Evolutionary conservation across 495 filamentous ascomycete species (phyloP).

Genomic region (Aspergillus conjunctus): DNA sequence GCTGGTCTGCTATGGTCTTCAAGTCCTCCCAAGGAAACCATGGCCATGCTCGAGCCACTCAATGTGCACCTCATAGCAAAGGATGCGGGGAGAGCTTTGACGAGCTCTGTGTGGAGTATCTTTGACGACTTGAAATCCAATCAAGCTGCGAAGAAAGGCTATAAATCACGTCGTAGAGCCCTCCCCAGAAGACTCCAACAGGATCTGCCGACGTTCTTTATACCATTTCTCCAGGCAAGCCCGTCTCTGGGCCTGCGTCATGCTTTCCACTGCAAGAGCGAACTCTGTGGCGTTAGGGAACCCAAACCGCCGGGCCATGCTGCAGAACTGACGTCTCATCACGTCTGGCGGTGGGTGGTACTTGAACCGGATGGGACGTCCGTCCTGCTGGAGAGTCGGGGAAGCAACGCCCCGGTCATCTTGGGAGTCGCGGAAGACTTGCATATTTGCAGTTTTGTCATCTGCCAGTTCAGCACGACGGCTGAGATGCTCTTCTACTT

Average conservation of each 20-base stretch:
- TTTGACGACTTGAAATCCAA: no score
- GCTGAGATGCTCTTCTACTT: conserved; percentile 78
- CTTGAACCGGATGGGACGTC: conserved; percentile 53
- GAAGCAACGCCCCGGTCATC: conserved; percentile 13
- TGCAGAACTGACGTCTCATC: conserved; percentile 82
- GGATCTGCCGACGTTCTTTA: conserved; percentile 38
- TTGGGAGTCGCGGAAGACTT: conserved; percentile 52
- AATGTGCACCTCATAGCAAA: no score
- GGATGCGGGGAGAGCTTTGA: no score
- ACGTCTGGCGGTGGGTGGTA: conserved; percentile 80
- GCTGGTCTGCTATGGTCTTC: no score
- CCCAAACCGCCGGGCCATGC: conserved; percentile 80
- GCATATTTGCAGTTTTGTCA: conserved; percentile 50
- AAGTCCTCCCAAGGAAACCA: no score
- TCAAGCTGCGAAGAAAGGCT: no score
- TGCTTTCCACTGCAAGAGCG: conserved; percentile 88
- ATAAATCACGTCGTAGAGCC: no score
- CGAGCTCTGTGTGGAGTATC: no score
- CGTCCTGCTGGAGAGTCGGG: conserved; percentile 24
- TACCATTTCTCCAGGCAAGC: conserved; percentile 86
- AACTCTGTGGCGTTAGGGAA: conserved; percentile 80
- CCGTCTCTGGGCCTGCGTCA: conserved; percentile 84
- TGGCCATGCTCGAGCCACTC: no score
- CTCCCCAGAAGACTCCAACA: conserved; percentile 1
- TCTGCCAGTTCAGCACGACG: conserved; percentile 69